Evolutionary conservation across 164 flowering plant species (phyloP).

Genomic region (Tetrastigma voinierianum): DNA sequence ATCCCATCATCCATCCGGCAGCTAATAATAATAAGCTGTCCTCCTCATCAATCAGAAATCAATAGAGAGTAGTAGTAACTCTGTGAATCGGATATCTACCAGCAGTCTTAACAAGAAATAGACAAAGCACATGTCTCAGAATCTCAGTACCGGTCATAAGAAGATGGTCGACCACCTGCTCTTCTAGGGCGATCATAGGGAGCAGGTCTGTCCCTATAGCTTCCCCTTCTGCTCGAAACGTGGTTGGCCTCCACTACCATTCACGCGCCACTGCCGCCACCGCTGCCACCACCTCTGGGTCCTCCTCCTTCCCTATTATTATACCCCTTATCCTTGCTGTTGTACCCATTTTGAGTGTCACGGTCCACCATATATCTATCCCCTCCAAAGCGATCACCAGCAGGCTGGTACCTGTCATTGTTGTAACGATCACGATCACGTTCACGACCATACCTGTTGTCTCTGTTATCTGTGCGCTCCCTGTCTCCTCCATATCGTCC

Average conservation of each 20-base stretch:
- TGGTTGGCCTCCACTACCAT: slow-evolving; percentile 45
- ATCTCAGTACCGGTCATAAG: slow-evolving; percentile 56
- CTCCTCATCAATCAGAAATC: neutral
- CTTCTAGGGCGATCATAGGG: slow-evolving; percentile 68
- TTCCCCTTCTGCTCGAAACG: slow-evolving; percentile 52
- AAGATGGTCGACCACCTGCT: slow-evolving; percentile 50
- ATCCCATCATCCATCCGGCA: neutral
- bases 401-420: slow-evolving; percentile 28
- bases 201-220: slow-evolving; percentile 58
- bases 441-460: slow-evolving; percentile 52
- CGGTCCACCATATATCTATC: slow-evolving; percentile 47
- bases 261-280: too few relatives aligned
- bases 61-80: neutral
- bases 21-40: neutral
- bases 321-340: slow-evolving; percentile 50
- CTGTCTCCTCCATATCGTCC: slow-evolving; percentile 52
- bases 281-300: slow-evolving; percentile 43
- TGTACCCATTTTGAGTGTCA: slow-evolving; percentile 43
- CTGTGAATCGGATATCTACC: neutral
- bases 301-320: slow-evolving; percentile 55
- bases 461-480: slow-evolving; percentile 50
- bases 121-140: slow-evolving; percentile 1
- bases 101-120: neutral
- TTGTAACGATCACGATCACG: slow-evolving; percentile 53
- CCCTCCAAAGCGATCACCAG: slow-evolving; percentile 40